A percentile compares a stretch with the other conserved stretches of the same genome.
These are phyloP conservation scores for Neostapfia colusana DNA, from an alignment of 176 grass and related monocot genomes.

Conservation along the genomic window DNA sequence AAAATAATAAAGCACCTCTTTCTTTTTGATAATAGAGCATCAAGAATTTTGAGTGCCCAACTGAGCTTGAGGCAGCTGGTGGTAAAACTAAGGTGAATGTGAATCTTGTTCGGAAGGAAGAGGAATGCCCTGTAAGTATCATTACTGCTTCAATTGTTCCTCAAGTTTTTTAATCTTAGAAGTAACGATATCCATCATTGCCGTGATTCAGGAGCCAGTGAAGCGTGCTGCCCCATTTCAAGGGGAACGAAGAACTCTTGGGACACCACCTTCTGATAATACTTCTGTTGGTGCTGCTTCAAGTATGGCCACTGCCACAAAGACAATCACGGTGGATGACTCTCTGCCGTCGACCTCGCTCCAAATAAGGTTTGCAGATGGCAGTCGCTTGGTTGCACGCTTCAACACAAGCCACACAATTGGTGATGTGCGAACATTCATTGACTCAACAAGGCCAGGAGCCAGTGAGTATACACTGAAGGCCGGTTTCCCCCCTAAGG, in stretches of 20 bases:
- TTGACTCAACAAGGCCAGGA: conserved; percentile 67
- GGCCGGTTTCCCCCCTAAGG: conserved; percentile 80
- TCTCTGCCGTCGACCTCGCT: conserved; percentile 82
- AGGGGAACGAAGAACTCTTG: conserved; percentile 56
- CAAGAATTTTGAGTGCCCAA: conserved; percentile 77
- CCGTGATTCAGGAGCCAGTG: conserved; percentile 52
- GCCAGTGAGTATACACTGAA: conserved; percentile 61
- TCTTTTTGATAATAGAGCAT: conserved; percentile 62
- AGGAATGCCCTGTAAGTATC: conserved; percentile 49
- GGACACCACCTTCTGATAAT: conserved; percentile 35
- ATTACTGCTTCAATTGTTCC: conserved; percentile 7
- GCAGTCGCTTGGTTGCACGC: conserved; percentile 70
- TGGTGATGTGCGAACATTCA: conserved; percentile 65
- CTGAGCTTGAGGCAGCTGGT: conserved; percentile 72
- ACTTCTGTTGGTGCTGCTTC: conserved; percentile 31
- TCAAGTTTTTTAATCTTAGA: neutral
- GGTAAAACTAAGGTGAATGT: conserved; percentile 51
- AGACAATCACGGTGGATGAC: conserved; percentile 54
- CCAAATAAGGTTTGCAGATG: conserved; percentile 84
- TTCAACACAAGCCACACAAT: conserved; percentile 83
- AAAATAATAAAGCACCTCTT: neutral
- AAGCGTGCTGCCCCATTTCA: conserved; percentile 49
- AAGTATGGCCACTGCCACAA: conserved; percentile 4
- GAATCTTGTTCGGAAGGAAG: conserved; percentile 61
- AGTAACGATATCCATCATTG: neutral